These are phyloP conservation scores for Colletotrichum coccodes DNA, from an alignment of 2,329 filamentous ascomycete species.

Conservation along the genomic window DNA sequence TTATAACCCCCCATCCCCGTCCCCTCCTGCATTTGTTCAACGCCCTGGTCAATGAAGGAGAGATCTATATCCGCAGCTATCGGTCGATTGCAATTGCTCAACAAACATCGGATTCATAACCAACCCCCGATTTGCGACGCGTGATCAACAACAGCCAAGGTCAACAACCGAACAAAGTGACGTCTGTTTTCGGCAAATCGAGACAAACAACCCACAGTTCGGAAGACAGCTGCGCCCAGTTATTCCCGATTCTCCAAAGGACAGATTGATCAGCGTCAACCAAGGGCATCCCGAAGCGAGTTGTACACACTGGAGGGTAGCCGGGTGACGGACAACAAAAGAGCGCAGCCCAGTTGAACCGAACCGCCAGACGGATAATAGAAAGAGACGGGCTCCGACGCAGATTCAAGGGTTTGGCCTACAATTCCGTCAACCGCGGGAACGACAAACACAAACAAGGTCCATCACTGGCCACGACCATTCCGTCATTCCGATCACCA, in stretches of 20 bases:
- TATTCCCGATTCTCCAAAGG: background rate
- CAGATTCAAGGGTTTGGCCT: background rate
- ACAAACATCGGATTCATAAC: background rate
- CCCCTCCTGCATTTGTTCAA: background rate
- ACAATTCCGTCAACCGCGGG: background rate
- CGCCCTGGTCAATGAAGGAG: background rate
- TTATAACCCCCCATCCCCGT: conserved; percentile 3
- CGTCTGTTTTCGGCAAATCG: conserved; percentile 7
- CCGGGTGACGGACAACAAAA: background rate
- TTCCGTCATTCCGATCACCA: conserved; percentile 2
- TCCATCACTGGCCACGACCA: background rate
- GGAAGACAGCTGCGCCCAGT: background rate
- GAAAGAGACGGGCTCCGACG: background rate
- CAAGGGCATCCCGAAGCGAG: background rate
- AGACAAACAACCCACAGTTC: background rate
- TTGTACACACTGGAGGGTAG: background rate
- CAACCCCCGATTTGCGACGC: background rate
- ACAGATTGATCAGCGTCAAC: background rate
- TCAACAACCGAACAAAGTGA: background rate
- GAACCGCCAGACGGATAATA: background rate
- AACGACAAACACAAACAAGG: background rate
- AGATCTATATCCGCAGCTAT: background rate
- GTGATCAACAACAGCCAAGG: background rate
- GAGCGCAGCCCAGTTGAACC: background rate
- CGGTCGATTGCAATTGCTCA: background rate